A percentile compares a stretch with the other conserved stretches of the same genome.
Conservation (phyloP, 768 basidiomycete species). For the Amanita pallidorosea region DNA sequence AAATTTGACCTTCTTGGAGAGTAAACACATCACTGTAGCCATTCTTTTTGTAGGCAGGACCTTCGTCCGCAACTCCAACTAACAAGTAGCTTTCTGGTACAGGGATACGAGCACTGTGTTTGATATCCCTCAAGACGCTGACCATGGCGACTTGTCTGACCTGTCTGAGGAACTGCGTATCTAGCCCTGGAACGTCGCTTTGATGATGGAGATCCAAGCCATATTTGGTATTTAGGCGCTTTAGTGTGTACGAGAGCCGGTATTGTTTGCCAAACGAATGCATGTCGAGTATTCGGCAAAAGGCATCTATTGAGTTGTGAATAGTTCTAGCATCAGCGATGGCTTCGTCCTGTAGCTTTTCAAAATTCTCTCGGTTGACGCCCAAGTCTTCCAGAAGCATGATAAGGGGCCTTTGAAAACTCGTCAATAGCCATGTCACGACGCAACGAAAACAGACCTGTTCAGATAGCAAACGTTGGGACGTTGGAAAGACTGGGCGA, state of each 20-base stretch:
- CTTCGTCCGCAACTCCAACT: conserved; percentile 80
- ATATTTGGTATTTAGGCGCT: conserved; percentile 28
- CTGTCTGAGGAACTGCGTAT: conserved; percentile 46
- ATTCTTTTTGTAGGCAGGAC: conserved; percentile 44
- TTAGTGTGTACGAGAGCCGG: conserved; percentile 40
- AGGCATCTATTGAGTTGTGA: conserved; percentile 40
- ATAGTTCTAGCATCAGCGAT: conserved; percentile 50
- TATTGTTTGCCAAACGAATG: conserved; percentile 38
- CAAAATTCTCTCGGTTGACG: conserved; percentile 45
- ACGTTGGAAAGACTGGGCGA: conserved; percentile 48
- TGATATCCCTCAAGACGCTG: conserved; percentile 61
- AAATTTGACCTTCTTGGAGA: conserved; percentile 50
- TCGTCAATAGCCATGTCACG: not conserved
- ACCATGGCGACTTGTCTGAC: conserved; percentile 53
- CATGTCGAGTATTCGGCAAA: conserved; percentile 34
- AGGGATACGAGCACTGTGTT: conserved; percentile 64
- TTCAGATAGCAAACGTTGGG: conserved; percentile 65
- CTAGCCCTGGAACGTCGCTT: conserved; percentile 23
- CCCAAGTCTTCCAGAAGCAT: conserved; percentile 75
- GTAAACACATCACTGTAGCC: conserved; percentile 39
- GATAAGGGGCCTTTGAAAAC: conserved; percentile 44
- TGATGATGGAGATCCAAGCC: conserved; percentile 35
- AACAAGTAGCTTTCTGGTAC: conserved; percentile 59
- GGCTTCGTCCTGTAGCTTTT: conserved; percentile 48
- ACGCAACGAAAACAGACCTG: conserved; percentile 29